phyloP scores from a whole-genome alignment of 164 flowering plant species.

The Dillenia suffruticosa region DNA sequence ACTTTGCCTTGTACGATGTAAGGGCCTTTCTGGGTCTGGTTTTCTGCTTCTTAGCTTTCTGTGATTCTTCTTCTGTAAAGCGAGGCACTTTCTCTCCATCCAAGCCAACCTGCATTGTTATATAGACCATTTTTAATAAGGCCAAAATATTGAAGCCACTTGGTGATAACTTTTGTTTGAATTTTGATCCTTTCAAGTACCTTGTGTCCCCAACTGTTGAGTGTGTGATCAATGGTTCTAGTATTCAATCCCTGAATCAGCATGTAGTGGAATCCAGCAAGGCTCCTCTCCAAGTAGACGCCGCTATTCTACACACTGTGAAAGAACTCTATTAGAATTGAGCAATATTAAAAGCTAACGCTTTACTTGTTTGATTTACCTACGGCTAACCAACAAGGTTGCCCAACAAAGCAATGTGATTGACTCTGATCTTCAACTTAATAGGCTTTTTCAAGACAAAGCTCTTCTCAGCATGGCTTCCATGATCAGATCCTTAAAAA shows the following conservation, averaged over 20 bases:
- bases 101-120: constrained; percentile 34
- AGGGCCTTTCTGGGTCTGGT: constrained; percentile 22
- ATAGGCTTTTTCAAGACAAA: constrained; percentile 34
- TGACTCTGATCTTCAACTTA: constrained; percentile 34
- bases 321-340: not conserved
- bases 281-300: constrained; percentile 59
- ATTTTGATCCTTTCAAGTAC: constrained; percentile 11
- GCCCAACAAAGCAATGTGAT: constrained; percentile 40
- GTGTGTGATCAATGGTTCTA: constrained; percentile 51
- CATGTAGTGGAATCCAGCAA: constrained; percentile 41
- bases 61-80: constrained; percentile 38
- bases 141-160: too few relatives aligned
- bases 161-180: too few relatives aligned
- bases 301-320: constrained; percentile 53
- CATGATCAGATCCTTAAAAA: constrained; percentile 48
- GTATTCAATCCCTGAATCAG: constrained; percentile 48
- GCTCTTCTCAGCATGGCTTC: constrained; percentile 45
- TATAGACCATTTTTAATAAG: too few relatives aligned
- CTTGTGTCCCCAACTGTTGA: constrained; percentile 43
- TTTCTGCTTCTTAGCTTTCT: constrained; percentile 37
- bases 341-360: not conserved
- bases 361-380: not conserved
- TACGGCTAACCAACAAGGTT: constrained; percentile 54
- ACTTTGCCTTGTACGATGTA: constrained; percentile 62
- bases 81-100: constrained; percentile 33